Evolutionary conservation across 2,329 filamentous ascomycete species (phyloP), one percentile per base, ranked within the genome.

Genomic region (Hymenotorrendiella dingleyae): DNA sequence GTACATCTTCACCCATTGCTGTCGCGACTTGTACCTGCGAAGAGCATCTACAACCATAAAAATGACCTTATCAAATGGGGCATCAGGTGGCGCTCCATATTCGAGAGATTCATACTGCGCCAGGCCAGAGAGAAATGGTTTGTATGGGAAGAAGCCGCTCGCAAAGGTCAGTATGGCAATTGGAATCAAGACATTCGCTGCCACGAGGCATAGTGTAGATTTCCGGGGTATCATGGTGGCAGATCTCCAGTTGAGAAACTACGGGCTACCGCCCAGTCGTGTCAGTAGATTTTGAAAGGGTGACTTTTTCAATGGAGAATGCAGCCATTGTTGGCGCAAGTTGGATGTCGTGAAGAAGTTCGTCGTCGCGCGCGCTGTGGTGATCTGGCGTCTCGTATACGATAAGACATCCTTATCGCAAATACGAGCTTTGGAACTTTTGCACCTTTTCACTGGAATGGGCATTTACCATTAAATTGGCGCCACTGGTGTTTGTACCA

Each of bases 31-130:
- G 46, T 73, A 89, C 86, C 86, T 94, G 65, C 90, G 77, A 62
- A 98, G 66, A 19, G 93, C 91, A 74, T 98, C 93, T 21, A 98
- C 85, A 6, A 98, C 89, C 91, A 98, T 97, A 64, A 98, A 96
- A 41, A 98, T 73, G 40, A 97, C 71, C 58, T 84, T 89, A 64
- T 97, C 81, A 63, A 98, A 98, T 0, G 84, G 80, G 24, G 86
- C 75, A 36, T 72, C 65, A 3, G 84, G 80, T 6, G 73, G 73
- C 35, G 66, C 58, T 16, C 70, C 79, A 67, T 75, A 72, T 35
- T 71, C 66, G 21, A 76, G 61, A 37, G 73, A 58, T 49, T 78
- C 74, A 64, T 82, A 85, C 49, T 75, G 69, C 8, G 93, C 90
- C 35, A 95, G 69, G 4, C 93, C 93, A 9, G 90, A 81, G 36